Conservation (phyloP, 352 stramenopile genomes). For the Pythium plurisporium region DNA sequence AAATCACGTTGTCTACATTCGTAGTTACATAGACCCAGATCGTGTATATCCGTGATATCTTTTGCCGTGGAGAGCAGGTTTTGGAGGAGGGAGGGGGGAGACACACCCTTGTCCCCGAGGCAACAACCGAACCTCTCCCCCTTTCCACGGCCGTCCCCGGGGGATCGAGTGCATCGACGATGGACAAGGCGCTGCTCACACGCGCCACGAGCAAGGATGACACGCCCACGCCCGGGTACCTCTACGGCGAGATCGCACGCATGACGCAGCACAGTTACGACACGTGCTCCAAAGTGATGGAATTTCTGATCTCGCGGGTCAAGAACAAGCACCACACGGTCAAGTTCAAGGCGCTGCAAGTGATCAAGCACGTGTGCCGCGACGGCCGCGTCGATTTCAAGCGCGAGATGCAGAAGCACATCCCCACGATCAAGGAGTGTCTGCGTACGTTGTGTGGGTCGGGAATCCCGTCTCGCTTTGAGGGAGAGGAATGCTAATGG, state of each 20-base stretch:
- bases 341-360: slow-evolving; percentile 93
- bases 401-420: slow-evolving; percentile 89
- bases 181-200: slow-evolving; percentile 92
- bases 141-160: too few relatives aligned
- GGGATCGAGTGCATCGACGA: slow-evolving; percentile 31
- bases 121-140: too few relatives aligned
- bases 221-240: slow-evolving; percentile 93
- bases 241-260: slow-evolving; percentile 95
- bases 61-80: neutral
- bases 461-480: too few relatives aligned
- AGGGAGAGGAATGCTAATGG: too few relatives aligned
- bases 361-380: slow-evolving; percentile 92
- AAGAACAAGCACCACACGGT: slow-evolving; percentile 95
- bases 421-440: slow-evolving; percentile 91
- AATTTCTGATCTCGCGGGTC: slow-evolving; percentile 89
- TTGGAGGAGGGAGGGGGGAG: neutral
- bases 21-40: slow-evolving; percentile 8
- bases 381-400: slow-evolving; percentile 89
- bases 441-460: slow-evolving; percentile 84
- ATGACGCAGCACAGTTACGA: slow-evolving; percentile 92
- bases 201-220: slow-evolving; percentile 93
- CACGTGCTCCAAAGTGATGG: slow-evolving; percentile 84
- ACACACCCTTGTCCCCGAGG: neutral
- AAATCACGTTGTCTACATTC: neutral
- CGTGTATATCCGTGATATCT: neutral